Evolutionary conservation across 2,329 filamentous ascomycete genomes (phyloP).

Genomic region (Westerdykella sp.): DNA sequence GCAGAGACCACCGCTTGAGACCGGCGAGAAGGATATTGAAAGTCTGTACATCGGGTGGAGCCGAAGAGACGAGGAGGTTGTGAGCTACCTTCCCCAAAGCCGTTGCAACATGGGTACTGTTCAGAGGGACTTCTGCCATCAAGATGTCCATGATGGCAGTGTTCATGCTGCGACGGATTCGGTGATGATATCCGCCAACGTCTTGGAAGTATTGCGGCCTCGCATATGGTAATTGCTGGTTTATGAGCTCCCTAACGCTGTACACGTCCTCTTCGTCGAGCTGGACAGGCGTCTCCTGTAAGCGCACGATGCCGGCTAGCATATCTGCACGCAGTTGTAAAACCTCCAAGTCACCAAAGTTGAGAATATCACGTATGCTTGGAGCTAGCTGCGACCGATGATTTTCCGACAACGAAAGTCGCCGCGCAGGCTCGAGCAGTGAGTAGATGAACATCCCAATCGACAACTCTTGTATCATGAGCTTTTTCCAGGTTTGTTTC

Average conservation of each 20-base stretch:
- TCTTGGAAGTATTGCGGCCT: conserved; percentile 37
- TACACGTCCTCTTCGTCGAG: conserved; percentile 9
- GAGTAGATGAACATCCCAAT: conserved; percentile 37
- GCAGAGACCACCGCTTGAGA: conserved; percentile 41
- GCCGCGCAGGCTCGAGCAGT: conserved; percentile 22
- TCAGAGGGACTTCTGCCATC: background rate
- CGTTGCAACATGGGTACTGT: background rate
- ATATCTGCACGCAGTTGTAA: conserved; percentile 12
- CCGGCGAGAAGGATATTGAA: conserved; percentile 66
- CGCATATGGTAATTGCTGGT: conserved; percentile 1
- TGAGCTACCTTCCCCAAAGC: conserved; percentile 42
- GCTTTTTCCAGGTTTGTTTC: conserved; percentile 39
- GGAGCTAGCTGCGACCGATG: conserved; percentile 10
- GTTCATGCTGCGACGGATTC: conserved; percentile 27
- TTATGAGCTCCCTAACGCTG: conserved; percentile 6
- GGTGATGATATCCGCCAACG: conserved; percentile 30
- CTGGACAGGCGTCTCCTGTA: conserved; percentile 9
- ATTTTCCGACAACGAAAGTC: conserved; percentile 5
- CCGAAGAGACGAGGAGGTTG: conserved; percentile 58
- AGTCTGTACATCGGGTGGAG: conserved; percentile 60
- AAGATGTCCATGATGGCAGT: conserved; percentile 15
- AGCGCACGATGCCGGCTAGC: conserved; percentile 8
- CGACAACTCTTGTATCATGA: conserved; percentile 37
- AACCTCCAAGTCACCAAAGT: conserved; percentile 2
- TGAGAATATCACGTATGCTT: conserved; percentile 14